Evolutionary conservation across 768 basidiomycete genomes (phyloP), one percentile per base, ranked within the genome.

Genomic region (Panaeolus papilionaceus): DNA sequence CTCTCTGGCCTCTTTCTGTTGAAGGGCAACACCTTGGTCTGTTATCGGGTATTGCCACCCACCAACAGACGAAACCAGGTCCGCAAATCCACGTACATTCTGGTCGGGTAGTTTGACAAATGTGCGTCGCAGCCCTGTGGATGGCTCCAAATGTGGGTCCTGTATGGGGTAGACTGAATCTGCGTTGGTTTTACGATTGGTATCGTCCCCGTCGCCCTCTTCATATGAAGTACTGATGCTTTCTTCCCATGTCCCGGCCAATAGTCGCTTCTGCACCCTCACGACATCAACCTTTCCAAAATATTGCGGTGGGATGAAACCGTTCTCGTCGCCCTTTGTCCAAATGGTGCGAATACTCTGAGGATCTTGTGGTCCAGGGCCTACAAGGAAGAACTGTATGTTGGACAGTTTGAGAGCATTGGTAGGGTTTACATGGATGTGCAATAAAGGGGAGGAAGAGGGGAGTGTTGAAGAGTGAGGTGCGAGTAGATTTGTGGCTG

Each of bases 251-350:
- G 10, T 16, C 33, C 54, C 54, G 7, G 28, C 54, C 54, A 58
- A n/a, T 16, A 58, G 11, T 11, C 26, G 54, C 28, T 58, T 28
- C 54, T 33, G 54, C 26, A 58, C 28, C 28, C 28, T 58, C 26
- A 58, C 54, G 11, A 58, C 54, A 12, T 58, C 54, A 33, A 58
- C 54, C 28, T 37, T 58, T 37, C 54, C 54, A 12, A 58, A 58
- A 37, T 33, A 33, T 37, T 10, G 20, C 8, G 54, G 28, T 33
- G 54, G 54, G 33, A 58, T 58, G 6, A 58, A 9, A 3, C 54
- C 54, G 28, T 58, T 58, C 16, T 58, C 54, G 54, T 58, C 54
- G 6, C 54, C 54, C 33, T 58, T 58, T 8, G 54, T 58, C 26
- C 14, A 58, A 10, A 58, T 58, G 14, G 54, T 58, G 16, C 28